Conservation (phyloP, 148 eudicot genomes). For the Beta vulgaris region DNA sequence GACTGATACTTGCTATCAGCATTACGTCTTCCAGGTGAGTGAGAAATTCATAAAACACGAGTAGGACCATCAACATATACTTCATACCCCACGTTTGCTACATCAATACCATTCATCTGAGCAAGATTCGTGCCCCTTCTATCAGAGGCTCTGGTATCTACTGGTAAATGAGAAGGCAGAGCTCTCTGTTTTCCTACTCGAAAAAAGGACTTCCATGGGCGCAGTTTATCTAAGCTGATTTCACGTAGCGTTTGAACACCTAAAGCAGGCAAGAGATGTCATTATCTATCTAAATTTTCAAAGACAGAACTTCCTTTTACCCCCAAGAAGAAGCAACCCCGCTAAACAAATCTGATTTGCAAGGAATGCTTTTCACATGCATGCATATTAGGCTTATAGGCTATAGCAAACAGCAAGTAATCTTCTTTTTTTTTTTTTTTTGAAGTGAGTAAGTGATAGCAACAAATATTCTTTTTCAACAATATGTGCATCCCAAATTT, state of each 20-base stretch:
- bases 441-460: no score
- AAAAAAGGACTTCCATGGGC: slow-evolving; percentile 83
- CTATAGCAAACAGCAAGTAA: background rate
- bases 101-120: slow-evolving; percentile 40
- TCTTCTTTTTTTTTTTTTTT: no score
- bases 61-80: slow-evolving; percentile 84
- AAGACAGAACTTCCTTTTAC: background rate
- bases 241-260: slow-evolving; percentile 68
- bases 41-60: slow-evolving; percentile 80
- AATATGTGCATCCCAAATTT: no score
- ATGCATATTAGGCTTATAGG: background rate
- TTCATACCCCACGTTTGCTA: slow-evolving; percentile 71
- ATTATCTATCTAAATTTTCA: background rate
- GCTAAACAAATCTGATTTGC: background rate
- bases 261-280: slow-evolving; percentile 27
- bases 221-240: slow-evolving; percentile 92
- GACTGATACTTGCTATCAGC: slow-evolving; percentile 39
- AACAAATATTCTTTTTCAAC: no score
- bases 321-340: no score
- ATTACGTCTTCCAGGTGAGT: slow-evolving; percentile 46
- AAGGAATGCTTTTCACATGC: background rate
- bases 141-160: slow-evolving; percentile 39
- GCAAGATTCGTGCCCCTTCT: slow-evolving; percentile 32
- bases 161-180: slow-evolving; percentile 50
- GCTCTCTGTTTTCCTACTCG: slow-evolving; percentile 53